Percentiles rank a stretch among this genome's conserved stretches.
These are phyloP conservation scores for Pachysolen tannophilus DNA, from an alignment of 805 yeast species.

Conservation along the genomic window DNA sequence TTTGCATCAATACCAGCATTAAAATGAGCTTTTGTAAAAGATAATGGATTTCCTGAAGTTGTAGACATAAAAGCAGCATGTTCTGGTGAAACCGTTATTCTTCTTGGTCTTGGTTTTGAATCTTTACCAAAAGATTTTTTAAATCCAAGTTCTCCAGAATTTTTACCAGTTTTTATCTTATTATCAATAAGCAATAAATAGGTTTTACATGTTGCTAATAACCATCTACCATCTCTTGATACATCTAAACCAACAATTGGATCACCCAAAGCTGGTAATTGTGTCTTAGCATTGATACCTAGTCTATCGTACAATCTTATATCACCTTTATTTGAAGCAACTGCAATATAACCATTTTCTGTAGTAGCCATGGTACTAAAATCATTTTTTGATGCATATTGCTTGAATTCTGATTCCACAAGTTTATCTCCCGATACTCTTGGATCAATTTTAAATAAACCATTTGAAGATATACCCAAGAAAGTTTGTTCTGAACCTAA, in stretches of 20 bases:
- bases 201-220: slow-evolving; percentile 70
- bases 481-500: slow-evolving; percentile 67
- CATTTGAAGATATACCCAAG: slow-evolving; percentile 57
- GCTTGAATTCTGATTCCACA: slow-evolving; percentile 46
- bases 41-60: slow-evolving; percentile 37
- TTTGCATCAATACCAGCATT: slow-evolving; percentile 58
- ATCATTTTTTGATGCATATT: slow-evolving; percentile 44
- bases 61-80: slow-evolving; percentile 58
- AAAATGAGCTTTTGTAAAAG: slow-evolving; percentile 70
- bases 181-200: slow-evolving; percentile 67
- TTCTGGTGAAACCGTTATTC: slow-evolving; percentile 62
- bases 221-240: slow-evolving; percentile 74
- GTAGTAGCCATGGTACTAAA: slow-evolving; percentile 66
- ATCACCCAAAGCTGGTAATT: slow-evolving; percentile 79
- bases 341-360: slow-evolving; percentile 64
- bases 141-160: slow-evolving; percentile 58
- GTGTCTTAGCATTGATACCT: slow-evolving; percentile 72
- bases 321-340: slow-evolving; percentile 70
- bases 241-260: slow-evolving; percentile 58
- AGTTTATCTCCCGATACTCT: slow-evolving; percentile 52
- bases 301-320: slow-evolving; percentile 64
- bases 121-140: slow-evolving; percentile 54
- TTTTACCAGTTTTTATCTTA: slow-evolving; percentile 50
- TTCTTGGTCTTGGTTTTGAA: slow-evolving; percentile 60
- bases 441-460: slow-evolving; percentile 75